These are phyloP conservation scores for Teratosphaeria pseudoeucalypti DNA, from an alignment of 2,329 filamentous ascomycete genomes.

Conservation along the genomic window DNA sequence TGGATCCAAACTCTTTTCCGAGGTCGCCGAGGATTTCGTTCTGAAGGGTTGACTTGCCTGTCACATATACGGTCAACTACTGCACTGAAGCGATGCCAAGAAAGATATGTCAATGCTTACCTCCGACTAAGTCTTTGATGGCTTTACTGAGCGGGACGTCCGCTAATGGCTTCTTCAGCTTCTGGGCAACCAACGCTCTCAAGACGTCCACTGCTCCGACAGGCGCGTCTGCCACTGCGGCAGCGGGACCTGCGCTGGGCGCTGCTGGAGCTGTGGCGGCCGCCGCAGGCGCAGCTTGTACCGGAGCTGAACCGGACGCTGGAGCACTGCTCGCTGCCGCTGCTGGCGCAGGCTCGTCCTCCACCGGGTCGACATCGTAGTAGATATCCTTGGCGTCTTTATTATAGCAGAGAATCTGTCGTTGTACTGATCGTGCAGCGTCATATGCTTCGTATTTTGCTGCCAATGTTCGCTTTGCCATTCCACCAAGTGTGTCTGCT, in stretches of 20 bases:
- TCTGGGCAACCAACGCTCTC: slow-evolving; percentile 82
- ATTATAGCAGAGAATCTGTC: slow-evolving; percentile 98
- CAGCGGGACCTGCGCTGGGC: slow-evolving; percentile 70
- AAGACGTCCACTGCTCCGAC: slow-evolving; percentile 85
- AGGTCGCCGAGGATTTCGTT: slow-evolving; percentile 97
- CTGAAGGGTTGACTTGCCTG: slow-evolving; percentile 95
- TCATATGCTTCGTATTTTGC: slow-evolving; percentile 99
- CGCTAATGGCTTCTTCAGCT: slow-evolving; percentile 84
- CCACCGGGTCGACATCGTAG: slow-evolving; percentile 91
- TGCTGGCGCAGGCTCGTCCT: slow-evolving; percentile 63
- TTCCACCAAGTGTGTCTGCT: slow-evolving; percentile 89
- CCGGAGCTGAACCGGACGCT: slow-evolving; percentile 36
- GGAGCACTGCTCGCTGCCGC: slow-evolving; percentile 38
- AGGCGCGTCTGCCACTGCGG: slow-evolving; percentile 73
- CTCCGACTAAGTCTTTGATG: slow-evolving; percentile 96
- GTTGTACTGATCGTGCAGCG: slow-evolving; percentile 88
- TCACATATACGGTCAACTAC: slow-evolving; percentile 1
- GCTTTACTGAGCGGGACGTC: slow-evolving; percentile 92
- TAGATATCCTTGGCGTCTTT: slow-evolving; percentile 99
- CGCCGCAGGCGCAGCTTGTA: slow-evolving; percentile 45
- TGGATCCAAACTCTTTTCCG: slow-evolving; percentile 96
- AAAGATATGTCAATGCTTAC: slow-evolving; percentile 45
- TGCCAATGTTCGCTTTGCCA: slow-evolving; percentile 91
- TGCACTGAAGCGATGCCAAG: background rate
- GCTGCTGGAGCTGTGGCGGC: slow-evolving; percentile 49